Evolutionary conservation across 495 filamentous ascomycete species (phyloP).

Genomic region (Friedmanniomyces simplex): DNA sequence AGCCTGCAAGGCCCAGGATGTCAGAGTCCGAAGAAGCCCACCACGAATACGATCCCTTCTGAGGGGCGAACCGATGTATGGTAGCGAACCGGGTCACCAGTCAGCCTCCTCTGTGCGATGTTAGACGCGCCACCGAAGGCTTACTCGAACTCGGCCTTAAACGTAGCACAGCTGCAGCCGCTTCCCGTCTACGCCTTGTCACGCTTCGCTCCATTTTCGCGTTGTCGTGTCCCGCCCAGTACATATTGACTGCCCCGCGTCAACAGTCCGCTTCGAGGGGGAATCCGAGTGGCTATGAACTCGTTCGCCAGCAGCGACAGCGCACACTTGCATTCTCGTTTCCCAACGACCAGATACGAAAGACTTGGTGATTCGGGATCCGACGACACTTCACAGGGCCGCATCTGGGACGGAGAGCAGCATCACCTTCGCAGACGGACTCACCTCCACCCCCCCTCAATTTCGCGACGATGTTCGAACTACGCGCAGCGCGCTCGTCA

Average conservation of each 20-base stretch:
- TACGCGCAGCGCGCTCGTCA: neutral
- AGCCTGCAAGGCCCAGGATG: neutral
- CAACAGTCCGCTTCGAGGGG: neutral
- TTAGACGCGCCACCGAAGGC: neutral
- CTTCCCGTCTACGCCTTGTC: neutral
- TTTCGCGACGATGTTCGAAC: slow-evolving; percentile 1
- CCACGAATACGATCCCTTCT: neutral
- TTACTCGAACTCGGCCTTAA: neutral
- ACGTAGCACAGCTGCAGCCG: neutral
- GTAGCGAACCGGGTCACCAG: neutral
- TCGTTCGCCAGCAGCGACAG: neutral
- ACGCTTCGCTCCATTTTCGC: neutral
- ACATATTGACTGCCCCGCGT: neutral
- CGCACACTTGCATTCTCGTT: neutral
- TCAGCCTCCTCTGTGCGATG: neutral
- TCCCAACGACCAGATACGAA: neutral
- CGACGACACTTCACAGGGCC: neutral
- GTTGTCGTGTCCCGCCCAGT: neutral
- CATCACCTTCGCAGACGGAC: neutral
- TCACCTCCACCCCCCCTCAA: neutral
- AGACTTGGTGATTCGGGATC: neutral
- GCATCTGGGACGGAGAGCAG: too few species aligned
- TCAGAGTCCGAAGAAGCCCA: neutral
- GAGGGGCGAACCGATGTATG: neutral
- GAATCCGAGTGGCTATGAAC: neutral